These are phyloP conservation scores for Colletotrichum eremochloae DNA, from an alignment of 2,329 filamentous ascomycete genomes.

Conservation along the genomic window DNA sequence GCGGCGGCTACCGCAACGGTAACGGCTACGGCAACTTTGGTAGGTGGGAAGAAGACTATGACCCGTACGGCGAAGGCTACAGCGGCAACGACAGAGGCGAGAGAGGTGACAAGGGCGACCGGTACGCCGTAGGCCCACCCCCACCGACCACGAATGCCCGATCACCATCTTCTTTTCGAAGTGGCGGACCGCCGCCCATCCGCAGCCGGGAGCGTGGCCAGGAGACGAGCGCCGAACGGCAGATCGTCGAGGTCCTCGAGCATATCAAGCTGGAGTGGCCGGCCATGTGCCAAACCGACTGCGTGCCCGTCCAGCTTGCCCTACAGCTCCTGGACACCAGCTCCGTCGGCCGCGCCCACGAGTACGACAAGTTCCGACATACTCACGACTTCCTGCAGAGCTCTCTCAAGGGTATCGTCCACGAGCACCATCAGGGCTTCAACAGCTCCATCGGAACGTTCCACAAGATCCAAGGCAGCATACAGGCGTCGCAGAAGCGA, in stretches of 20 bases:
- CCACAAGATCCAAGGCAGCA: constrained; percentile 96
- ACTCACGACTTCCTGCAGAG: constrained; percentile 92
- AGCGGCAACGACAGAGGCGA: constrained; percentile 54
- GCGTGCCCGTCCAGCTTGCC: constrained; percentile 93
- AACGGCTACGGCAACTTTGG: constrained; percentile 55
- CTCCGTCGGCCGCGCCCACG: constrained; percentile 90
- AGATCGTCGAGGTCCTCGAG: constrained; percentile 77
- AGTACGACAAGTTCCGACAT: constrained; percentile 86
- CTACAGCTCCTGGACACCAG: constrained; percentile 94
- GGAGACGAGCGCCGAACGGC: constrained; percentile 66
- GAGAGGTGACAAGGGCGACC: constrained; percentile 54
- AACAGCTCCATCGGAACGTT: constrained; percentile 99
- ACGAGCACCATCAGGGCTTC: constrained; percentile 99
- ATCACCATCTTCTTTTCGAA: constrained; percentile 49
- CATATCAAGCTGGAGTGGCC: constrained; percentile 92
- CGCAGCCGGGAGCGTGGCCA: constrained; percentile 49
- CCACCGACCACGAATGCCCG: constrained; percentile 46
- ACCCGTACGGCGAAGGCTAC: constrained; percentile 61
- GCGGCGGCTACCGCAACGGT: constrained; percentile 55
- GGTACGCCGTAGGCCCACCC: constrained; percentile 54
- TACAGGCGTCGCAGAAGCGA: constrained; percentile 87
- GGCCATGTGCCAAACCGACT: constrained; percentile 89
- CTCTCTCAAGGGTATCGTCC: constrained; percentile 93
- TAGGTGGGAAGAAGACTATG: constrained; percentile 64
- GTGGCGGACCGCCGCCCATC: constrained; percentile 48